Evolutionary conservation across 768 basidiomycete genomes (phyloP), one percentile per base, ranked within the genome.

Genomic region (Coprinopsis cinerea): DNA sequence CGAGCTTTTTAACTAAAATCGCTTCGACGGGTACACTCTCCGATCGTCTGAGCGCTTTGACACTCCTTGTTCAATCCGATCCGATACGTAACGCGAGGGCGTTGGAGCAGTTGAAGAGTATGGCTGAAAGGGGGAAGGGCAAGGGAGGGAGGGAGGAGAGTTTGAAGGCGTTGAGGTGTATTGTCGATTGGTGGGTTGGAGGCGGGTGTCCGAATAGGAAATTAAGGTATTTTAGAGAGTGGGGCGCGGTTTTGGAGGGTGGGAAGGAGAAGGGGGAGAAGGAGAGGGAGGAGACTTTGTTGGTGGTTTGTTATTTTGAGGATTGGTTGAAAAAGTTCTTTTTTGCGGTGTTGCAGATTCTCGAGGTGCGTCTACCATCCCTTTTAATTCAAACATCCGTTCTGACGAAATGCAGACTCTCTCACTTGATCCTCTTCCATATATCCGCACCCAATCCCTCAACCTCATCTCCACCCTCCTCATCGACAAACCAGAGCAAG

Each of bases 321-420:
- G 95, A 98, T 59, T 97, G 92, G 89, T 64, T 97, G 44, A 99
- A 99, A 68, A 93, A 92, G 55, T 98, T 86, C 65, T 97, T 96
- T 70, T 98, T 95, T 68, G 83, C 84, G 1, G 66, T 96, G 32
- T 77, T 98, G 2, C 90, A 95, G 63, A 81, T 89, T 32, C 79
- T 97, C 15, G 95, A 99, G 78, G 91, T 88, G 35, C 37, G 72
- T 59, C 44, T 27, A 46, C 48, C 35, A 10, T 17, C 10, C 28
- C 11, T 28, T n/a, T 4, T 45, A 22, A 3, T 49, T 18, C 15
- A 39, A 15, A 26, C 18, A 26, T 25, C 3, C 15, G 17, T 23
- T 6, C 42, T n/a, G 34, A 23, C 24, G 10, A 10, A 11, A 4
- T 49, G 13, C 32, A 37, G 90, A 78, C 76, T 2, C 75, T 94